A percentile compares a stretch with the other conserved stretches of the same genome.
Evolutionary conservation across 140 eudicot species (phyloP).

Genomic region (Cichorium intybus): DNA sequence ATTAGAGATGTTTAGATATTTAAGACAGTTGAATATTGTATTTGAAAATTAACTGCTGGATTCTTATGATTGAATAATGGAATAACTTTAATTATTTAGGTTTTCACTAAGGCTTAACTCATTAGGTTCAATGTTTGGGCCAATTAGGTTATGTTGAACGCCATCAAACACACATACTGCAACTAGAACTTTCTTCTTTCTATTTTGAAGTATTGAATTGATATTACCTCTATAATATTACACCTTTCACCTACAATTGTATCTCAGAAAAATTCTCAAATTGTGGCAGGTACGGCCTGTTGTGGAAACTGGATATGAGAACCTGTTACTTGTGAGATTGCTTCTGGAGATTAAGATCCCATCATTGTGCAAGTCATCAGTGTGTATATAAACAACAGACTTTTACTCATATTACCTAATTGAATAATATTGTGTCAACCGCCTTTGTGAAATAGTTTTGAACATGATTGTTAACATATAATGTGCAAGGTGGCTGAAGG

Average conservation of each 20-base stretch:
- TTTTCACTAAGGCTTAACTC: no score
- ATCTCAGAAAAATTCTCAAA: conserved; percentile 1
- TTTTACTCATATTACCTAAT: conserved; percentile 7
- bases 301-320: conserved; percentile 99
- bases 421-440: not conserved
- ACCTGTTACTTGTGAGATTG: conserved; percentile 81
- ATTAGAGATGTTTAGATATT: no score
- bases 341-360: conserved; percentile 74
- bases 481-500: conserved; percentile 80
- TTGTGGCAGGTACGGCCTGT: conserved; percentile 87
- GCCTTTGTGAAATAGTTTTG: not conserved
- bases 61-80: not conserved
- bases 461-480: conserved; percentile 22
- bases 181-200: no score
- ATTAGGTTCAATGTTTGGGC: no score
- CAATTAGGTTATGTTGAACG: no score
- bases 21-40: no score
- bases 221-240: no score
- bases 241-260: no score
- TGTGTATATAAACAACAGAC: conserved; percentile 37
- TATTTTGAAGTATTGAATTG: no score
- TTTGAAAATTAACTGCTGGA: not conserved
- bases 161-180: no score
- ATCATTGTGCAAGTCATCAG: conserved; percentile 76
- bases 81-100: not conserved